Percentiles rank a stretch among this genome's conserved stretches.
Evolutionary conservation across 192 early-diverging fungal genomes (phyloP).

Genomic region (Martensiomyces pterosporus): DNA sequence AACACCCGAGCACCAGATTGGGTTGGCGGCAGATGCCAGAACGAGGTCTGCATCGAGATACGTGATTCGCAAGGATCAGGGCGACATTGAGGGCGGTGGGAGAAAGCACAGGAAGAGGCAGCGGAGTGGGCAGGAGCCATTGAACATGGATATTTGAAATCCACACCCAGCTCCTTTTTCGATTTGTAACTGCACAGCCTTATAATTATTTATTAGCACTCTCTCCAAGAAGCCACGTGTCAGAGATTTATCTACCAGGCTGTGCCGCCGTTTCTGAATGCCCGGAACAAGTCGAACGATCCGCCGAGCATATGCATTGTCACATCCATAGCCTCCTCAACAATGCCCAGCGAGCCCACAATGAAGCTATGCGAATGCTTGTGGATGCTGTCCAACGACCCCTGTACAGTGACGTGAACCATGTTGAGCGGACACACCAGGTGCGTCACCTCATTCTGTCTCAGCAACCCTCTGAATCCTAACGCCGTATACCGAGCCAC

Average conservation of each 20-base stretch:
- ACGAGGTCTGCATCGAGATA: conserved; percentile 33
- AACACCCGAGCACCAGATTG: conserved; percentile 41
- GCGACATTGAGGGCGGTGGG: conserved; percentile 38
- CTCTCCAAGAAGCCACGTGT: no score
- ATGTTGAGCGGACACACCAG: conserved; percentile 3
- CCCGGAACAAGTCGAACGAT: no score
- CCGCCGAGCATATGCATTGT: no score
- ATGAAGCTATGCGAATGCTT: not conserved
- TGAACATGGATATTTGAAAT: no score
- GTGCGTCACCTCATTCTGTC: not conserved
- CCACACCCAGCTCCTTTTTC: no score
- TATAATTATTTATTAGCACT: no score
- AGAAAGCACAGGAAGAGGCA: conserved; percentile 34
- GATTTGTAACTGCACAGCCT: no score
- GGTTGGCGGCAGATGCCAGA: conserved; percentile 15
- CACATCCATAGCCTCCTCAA: not conserved
- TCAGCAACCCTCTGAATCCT: conserved; percentile 1
- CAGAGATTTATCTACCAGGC: no score
- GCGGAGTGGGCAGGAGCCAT: no score
- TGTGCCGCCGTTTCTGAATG: no score
- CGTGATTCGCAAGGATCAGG: conserved; percentile 29
- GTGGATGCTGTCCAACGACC: conserved; percentile 1
- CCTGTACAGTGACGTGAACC: conserved; percentile 1
- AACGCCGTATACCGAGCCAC: not conserved
- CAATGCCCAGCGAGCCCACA: not conserved